phyloP scores from a whole-genome alignment of 495 filamentous ascomycete species.

The Aspergillus indologenus region DNA sequence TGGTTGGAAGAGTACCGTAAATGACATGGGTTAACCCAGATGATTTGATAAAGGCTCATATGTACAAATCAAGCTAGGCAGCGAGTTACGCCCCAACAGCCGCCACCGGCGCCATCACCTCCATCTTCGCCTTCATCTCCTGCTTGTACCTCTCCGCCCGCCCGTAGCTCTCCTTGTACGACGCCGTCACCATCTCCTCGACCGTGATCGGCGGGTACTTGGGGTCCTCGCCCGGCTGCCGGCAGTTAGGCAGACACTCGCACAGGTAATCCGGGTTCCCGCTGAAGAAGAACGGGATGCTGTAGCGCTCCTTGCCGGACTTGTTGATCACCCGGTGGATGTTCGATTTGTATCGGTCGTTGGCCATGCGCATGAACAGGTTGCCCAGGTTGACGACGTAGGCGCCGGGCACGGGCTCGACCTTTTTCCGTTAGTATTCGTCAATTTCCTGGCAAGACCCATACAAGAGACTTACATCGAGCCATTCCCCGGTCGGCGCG shows the following conservation, averaged over 20 bases:
- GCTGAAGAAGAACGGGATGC: conserved; percentile 60
- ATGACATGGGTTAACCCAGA: too few species aligned
- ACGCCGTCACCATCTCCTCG: conserved; percentile 30
- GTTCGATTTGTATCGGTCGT: conserved; percentile 55
- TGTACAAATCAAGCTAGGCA: too few species aligned
- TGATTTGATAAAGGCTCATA: too few species aligned
- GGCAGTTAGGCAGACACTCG: conserved; percentile 51
- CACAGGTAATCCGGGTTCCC: conserved; percentile 54
- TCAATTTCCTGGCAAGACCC: neutral
- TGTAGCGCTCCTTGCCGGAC: conserved; percentile 48
- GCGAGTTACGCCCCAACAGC: conserved; percentile 20
- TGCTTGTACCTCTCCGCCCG: conserved; percentile 35
- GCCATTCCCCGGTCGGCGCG: conserved; percentile 34
- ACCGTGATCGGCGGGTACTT: conserved; percentile 51
- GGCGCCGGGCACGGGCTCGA: conserved; percentile 45
- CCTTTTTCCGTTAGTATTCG: conserved; percentile 32
- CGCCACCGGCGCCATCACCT: conserved; percentile 9
- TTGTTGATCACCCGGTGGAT: conserved; percentile 53
- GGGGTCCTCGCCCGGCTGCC: conserved; percentile 29
- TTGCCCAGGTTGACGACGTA: conserved; percentile 57
- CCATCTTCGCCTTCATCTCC: conserved; percentile 20
- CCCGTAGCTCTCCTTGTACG: conserved; percentile 37
- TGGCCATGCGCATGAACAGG: conserved; percentile 59
- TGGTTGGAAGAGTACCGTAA: too few species aligned
- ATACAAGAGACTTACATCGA: conserved; percentile 33